These are phyloP conservation scores for Dactylis glomerata DNA, from an alignment of 176 grass and related monocot species.

Conservation along the genomic window DNA sequence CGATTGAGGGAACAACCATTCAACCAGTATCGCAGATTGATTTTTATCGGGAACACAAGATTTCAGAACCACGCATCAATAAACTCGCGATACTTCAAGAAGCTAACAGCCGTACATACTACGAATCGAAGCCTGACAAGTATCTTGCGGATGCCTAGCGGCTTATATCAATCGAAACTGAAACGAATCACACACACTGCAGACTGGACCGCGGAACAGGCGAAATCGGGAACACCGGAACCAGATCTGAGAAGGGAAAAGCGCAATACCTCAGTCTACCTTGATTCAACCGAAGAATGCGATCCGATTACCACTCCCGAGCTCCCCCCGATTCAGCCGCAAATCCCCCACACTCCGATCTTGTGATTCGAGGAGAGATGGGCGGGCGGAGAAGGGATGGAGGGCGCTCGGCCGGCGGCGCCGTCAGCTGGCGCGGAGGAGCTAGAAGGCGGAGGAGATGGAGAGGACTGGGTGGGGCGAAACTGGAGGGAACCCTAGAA, in stretches of 20 bases:
- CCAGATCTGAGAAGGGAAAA: background rate
- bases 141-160: background rate
- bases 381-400: background rate
- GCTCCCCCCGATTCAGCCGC: background rate
- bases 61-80: background rate
- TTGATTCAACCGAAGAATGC: background rate
- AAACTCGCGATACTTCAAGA: background rate
- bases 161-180: background rate
- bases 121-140: background rate
- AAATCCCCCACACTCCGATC: background rate
- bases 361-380: background rate
- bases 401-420: background rate
- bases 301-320: background rate
- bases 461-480: background rate
- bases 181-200: background rate
- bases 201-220: background rate
- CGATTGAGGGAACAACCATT: no score
- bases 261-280: background rate
- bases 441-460: background rate
- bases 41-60: background rate
- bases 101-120: background rate
- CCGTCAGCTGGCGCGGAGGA: background rate
- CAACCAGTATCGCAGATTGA: background rate
- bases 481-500: background rate
- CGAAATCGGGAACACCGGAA: background rate